A percentile compares a stretch with the other conserved stretches of the same genome.
phyloP scores from a whole-genome alignment of 306 rosid genomes.

The Prinsepia uniflora region DNA sequence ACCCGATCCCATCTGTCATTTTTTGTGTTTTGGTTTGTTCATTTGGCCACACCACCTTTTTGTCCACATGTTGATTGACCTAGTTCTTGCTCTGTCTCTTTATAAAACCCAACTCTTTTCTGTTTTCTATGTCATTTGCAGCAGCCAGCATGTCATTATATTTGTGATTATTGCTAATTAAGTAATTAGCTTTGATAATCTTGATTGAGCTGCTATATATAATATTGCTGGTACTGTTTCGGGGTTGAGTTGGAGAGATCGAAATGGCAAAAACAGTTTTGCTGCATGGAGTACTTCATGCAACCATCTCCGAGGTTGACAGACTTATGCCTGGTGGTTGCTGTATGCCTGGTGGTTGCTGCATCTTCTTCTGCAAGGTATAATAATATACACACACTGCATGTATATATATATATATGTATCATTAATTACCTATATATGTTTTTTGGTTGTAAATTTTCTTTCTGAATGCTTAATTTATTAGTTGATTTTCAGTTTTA shows the following conservation, averaged over 20 bases:
- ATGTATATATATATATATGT: not conserved
- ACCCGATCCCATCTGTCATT: slow-evolving; percentile 6
- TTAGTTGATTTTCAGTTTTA: too few species aligned
- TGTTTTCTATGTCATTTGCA: not conserved
- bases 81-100: not conserved
- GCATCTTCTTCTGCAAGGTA: slow-evolving; percentile 44
- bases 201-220: not conserved
- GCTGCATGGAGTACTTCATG: slow-evolving; percentile 44
- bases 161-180: not conserved
- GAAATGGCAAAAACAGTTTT: slow-evolving; percentile 18
- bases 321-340: slow-evolving; percentile 24
- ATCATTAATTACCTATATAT: not conserved
- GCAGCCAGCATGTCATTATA: not conserved
- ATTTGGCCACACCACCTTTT: not conserved
- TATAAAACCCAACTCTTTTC: not conserved
- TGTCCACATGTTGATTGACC: not conserved
- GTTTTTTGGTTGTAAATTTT: not conserved
- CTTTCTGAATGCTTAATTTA: not conserved
- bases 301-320: slow-evolving; percentile 38
- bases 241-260: not conserved
- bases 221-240: not conserved
- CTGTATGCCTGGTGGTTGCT: slow-evolving; percentile 32
- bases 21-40: not conserved
- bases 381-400: too few species aligned
- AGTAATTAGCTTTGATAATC: not conserved